Conservation (phyloP, 1,284 basidiomycete genomes). For the Lignosus rhinocerotis region DNA sequence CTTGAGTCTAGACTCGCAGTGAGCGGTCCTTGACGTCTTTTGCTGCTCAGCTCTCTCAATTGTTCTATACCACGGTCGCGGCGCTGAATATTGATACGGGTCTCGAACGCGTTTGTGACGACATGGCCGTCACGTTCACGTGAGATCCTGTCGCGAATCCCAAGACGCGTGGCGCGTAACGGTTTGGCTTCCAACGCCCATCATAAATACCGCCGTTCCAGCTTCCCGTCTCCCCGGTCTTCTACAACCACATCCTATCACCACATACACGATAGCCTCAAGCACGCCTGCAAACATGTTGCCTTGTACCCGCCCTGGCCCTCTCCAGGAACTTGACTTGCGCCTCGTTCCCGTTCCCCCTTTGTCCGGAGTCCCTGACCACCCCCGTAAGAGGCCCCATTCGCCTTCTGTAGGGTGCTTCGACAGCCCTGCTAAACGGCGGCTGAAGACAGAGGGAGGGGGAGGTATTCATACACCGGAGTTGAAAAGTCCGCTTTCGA, state of each 20-base stretch:
- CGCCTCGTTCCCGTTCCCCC: constrained; percentile 45
- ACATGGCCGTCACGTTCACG: constrained; percentile 9
- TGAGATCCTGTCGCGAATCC: constrained; percentile 17
- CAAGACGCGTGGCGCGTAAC: constrained; percentile 9
- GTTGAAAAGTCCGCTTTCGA: constrained; percentile 37
- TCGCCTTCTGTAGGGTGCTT: constrained; percentile 50
- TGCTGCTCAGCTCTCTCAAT: background rate
- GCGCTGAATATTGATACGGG: background rate
- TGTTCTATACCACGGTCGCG: background rate
- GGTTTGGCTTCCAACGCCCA: constrained; percentile 24
- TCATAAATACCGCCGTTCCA: constrained; percentile 13
- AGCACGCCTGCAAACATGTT: constrained; percentile 10
- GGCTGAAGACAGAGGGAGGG: constrained; percentile 61
- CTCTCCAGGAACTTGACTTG: constrained; percentile 44
- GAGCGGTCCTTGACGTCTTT: background rate
- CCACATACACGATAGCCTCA: constrained; percentile 1
- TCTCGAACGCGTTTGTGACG: constrained; percentile 15
- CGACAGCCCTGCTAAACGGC: constrained; percentile 67
- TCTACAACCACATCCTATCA: constrained; percentile 12
- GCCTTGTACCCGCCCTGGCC: constrained; percentile 11
- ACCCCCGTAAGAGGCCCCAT: constrained; percentile 48
- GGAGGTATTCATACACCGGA: constrained; percentile 51
- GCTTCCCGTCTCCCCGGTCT: constrained; percentile 1
- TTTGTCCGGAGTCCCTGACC: constrained; percentile 23
- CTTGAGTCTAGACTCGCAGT: constrained; percentile 5